Percentiles rank a stretch among this genome's conserved stretches.
Conservation (phyloP, 202 grass and related monocot species). For the Schoenoplectus triqueter region DNA sequence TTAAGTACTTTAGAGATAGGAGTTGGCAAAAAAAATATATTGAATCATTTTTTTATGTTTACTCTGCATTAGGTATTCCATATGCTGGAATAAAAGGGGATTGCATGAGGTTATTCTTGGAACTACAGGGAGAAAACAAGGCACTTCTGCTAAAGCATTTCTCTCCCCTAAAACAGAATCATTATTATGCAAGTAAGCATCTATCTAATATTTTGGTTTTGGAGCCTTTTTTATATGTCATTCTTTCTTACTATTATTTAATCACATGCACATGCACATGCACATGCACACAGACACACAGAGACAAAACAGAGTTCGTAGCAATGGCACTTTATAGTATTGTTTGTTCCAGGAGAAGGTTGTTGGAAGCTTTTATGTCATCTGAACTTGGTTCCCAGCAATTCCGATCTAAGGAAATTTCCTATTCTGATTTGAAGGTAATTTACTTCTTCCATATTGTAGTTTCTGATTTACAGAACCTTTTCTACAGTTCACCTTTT, state of each 20-base stretch:
- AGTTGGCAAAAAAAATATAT: neutral
- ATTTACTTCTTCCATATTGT: slow-evolving; percentile 20
- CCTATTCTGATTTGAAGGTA: slow-evolving; percentile 76
- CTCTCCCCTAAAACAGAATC: slow-evolving; percentile 62
- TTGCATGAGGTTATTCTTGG: slow-evolving; percentile 81
- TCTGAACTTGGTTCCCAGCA: slow-evolving; percentile 43
- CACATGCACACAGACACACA: neutral
- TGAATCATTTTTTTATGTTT: neutral
- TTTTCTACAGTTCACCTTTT: neutral
- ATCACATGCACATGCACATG: neutral
- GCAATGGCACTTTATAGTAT: neutral
- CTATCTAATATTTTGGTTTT: slow-evolving; percentile 16
- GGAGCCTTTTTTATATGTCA: neutral
- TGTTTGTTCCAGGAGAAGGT: slow-evolving; percentile 57
- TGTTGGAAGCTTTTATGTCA: slow-evolving; percentile 57
- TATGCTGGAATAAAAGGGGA: slow-evolving; percentile 81
- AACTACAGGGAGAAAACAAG: slow-evolving; percentile 94
- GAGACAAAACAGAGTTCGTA: neutral
- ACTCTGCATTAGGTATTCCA: slow-evolving; percentile 63
- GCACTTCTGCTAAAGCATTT: slow-evolving; percentile 68
- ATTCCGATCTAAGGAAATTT: slow-evolving; percentile 37
- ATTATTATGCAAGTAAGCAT: slow-evolving; percentile 81
- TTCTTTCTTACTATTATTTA: neutral
- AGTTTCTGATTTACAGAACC: neutral
- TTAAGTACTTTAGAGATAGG: neutral